phyloP scores from a whole-genome alignment of 306 rosid species.

The Prunus campanulata region DNA sequence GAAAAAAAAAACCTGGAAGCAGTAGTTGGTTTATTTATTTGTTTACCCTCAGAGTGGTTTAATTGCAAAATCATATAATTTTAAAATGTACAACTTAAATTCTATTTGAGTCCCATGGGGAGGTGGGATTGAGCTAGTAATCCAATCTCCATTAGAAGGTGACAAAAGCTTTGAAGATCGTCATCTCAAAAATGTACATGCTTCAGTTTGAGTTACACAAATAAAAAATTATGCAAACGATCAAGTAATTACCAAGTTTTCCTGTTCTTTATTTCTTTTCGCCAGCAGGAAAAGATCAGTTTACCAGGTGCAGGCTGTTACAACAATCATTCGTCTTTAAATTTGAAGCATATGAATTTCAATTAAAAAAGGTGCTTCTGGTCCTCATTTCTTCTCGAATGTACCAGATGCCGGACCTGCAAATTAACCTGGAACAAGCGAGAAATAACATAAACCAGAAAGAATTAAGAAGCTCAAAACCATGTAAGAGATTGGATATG shows the following conservation, averaged over 20 bases:
- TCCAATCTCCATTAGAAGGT: too few species aligned
- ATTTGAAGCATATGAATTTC: background rate
- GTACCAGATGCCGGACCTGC: background rate
- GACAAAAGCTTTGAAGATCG: too few species aligned
- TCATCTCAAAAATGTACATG: too few species aligned
- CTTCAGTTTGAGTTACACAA: too few species aligned
- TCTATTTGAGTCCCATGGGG: too few species aligned
- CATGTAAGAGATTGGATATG: constrained; percentile 4
- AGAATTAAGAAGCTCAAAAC: constrained; percentile 10
- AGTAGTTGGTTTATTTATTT: too few species aligned
- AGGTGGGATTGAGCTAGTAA: too few species aligned
- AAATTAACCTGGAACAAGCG: constrained; percentile 23
- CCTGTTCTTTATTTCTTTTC: background rate
- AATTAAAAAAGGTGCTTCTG: background rate
- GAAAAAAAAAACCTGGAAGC: too few species aligned
- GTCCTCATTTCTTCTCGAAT: background rate
- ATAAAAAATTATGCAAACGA: background rate
- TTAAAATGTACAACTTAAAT: too few species aligned
- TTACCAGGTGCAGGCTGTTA: background rate
- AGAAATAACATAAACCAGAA: constrained; percentile 3
- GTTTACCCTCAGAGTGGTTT: too few species aligned
- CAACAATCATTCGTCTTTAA: background rate
- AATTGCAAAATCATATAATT: too few species aligned
- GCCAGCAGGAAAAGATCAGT: background rate
- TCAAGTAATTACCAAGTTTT: background rate